Evolutionary conservation across 2,329 filamentous ascomycete genomes (phyloP), one percentile per base, ranked within the genome.

Genomic region (Fusarium veterinarium): DNA sequence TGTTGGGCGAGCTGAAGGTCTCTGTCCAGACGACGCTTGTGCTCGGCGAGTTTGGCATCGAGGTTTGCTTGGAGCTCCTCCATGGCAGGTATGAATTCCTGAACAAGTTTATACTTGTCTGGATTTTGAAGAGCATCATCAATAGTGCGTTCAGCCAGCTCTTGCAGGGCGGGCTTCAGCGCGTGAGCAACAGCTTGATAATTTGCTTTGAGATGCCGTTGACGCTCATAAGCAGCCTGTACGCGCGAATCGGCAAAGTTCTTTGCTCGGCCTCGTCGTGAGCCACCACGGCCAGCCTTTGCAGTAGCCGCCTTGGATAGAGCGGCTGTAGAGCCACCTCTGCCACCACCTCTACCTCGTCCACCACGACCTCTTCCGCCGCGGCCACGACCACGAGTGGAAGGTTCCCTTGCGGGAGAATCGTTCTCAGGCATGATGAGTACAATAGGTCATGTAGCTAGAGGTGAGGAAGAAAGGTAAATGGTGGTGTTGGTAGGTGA

Each of bases 141-240:
- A 64, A 91, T 81, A 57, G 84, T 87, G 38, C 89, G 86, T 59
- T 89, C 87, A 23, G 90, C 90, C 25, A 94, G 84, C 77, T 93
- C 91, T 65, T 90, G 89, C 19, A 93, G 83, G 14, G 90, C 86
- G 20, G 89, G 88, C 79, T 92, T 93, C 75, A 92, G 81, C 35
- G 88, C 85, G 74, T 89, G 87, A 65, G 89, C 86, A 57, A 93
- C 87, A 64, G 87, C 84, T n/a, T 89, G 86, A 80, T 89, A 93
- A 30, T 86, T 85, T 62, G 89, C 89, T 80, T 91, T 91, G 75
- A 93, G 84, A 74, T 92, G 88, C 73, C 91, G 86, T 78, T 91
- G 89, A 60, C 92, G 90, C 78, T 90, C 88, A 72, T 89, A 88
- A 63, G 86, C 85, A 56, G 88, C 88, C 78, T 90, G 89, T 59